A percentile compares a stretch with the other conserved stretches of the same genome.
phyloP scores from a whole-genome alignment of 2,329 filamentous ascomycete genomes.

The Botrytis cinerea region DNA sequence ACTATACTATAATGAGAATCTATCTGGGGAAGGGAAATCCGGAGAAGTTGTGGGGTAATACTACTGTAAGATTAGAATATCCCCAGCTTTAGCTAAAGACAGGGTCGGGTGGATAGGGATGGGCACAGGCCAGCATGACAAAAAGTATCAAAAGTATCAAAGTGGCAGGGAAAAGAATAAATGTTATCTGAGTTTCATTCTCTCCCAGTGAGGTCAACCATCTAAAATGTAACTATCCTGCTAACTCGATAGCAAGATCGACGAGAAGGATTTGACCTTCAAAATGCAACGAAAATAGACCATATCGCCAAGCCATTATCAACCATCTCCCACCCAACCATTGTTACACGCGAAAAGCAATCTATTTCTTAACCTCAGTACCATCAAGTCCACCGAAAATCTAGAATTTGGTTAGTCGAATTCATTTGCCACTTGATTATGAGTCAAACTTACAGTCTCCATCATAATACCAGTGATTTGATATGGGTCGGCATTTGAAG shows the following conservation, averaged over 20 bases:
- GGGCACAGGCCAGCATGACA: conserved; percentile 9
- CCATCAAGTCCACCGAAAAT: conserved; percentile 39
- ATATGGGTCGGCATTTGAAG: conserved; percentile 86
- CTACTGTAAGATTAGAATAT: conserved; percentile 9
- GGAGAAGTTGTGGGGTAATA: conserved; percentile 19
- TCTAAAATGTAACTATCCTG: conserved; percentile 7
- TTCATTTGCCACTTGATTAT: background rate
- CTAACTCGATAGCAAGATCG: background rate
- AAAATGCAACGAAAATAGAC: conserved; percentile 20
- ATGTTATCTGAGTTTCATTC: conserved; percentile 10
- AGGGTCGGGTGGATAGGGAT: conserved; percentile 6
- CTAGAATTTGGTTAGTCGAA: conserved; percentile 32
- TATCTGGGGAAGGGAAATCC: conserved; percentile 17
- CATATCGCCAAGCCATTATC: conserved; percentile 24
- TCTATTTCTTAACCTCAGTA: conserved; percentile 28
- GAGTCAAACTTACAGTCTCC: conserved; percentile 41
- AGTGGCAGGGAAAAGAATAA: background rate
- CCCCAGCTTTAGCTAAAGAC: background rate
- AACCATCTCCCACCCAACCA: conserved; percentile 12
- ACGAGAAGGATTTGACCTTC: conserved; percentile 5
- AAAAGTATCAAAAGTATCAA: background rate
- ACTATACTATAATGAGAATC: conserved; percentile 2
- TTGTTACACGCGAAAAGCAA: conserved; percentile 14
- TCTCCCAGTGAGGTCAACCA: background rate
- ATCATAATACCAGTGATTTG: conserved; percentile 54